Conservation (phyloP, 306 rosid genomes). For the Alnus rubra region DNA sequence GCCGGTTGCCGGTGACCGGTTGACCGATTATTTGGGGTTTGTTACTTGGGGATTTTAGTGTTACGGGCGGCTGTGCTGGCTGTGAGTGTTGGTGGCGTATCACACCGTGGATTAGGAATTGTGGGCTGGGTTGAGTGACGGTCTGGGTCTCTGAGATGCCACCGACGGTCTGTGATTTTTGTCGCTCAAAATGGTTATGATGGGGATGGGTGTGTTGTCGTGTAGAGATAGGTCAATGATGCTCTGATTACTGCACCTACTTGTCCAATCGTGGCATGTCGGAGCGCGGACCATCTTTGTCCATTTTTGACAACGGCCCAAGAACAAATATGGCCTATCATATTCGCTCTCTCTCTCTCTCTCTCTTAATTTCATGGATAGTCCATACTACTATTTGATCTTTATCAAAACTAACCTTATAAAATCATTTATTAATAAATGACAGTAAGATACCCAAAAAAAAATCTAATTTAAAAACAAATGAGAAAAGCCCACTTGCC, state of each 20-base stretch:
- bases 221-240: too few species aligned
- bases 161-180: background rate
- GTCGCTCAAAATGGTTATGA: background rate
- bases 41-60: background rate
- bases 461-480: too few species aligned
- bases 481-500: too few species aligned
- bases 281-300: background rate
- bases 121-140: background rate
- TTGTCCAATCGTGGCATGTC: background rate
- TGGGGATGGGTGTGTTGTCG: too few species aligned
- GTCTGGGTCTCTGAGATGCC: background rate
- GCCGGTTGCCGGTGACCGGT: constrained; percentile 8
- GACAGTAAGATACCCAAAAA: too few species aligned
- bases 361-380: too few species aligned
- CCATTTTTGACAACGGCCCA: too few species aligned
- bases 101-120: background rate
- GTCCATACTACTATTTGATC: too few species aligned
- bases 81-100: background rate
- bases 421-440: too few species aligned
- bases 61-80: background rate
- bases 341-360: too few species aligned
- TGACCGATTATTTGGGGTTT: background rate
- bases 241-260: background rate
- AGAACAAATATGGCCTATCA: background rate
- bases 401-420: too few species aligned